Percentiles rank a stretch among this genome's conserved stretches.
Conservation (phyloP, 805 yeast genomes). For the Ogataea saltuana region DNA sequence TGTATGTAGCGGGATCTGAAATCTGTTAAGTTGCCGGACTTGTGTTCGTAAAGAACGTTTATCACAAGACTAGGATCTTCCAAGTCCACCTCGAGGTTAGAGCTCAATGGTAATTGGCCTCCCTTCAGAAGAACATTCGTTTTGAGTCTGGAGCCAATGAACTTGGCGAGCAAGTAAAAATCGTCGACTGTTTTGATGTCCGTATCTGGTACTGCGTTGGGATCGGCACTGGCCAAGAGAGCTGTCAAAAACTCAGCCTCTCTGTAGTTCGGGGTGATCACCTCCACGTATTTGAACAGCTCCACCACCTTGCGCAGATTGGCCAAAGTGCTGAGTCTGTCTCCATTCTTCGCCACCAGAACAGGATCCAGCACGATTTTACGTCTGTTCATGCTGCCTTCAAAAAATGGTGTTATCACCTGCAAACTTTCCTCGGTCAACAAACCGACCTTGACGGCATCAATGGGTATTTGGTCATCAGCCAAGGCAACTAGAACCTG, state of each 20-base stretch:
- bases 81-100: constrained; percentile 18
- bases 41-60: constrained; percentile 35
- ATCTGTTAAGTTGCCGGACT: constrained; percentile 38
- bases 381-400: constrained; percentile 1
- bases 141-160: constrained; percentile 40
- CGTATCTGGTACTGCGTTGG: constrained; percentile 9
- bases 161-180: constrained; percentile 42
- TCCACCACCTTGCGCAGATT: constrained; percentile 15
- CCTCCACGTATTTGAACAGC: constrained; percentile 20
- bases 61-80: constrained; percentile 19
- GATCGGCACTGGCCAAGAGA: constrained; percentile 28
- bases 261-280: constrained; percentile 76
- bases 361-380: constrained; percentile 77
- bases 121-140: constrained; percentile 76
- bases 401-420: constrained; percentile 34
- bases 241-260: constrained; percentile 42
- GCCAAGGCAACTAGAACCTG: constrained; percentile 56
- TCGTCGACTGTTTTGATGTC: constrained; percentile 11
- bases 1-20: constrained; percentile 49
- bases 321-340: constrained; percentile 49
- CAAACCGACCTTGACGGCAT: constrained; percentile 81
- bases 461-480: constrained; percentile 56
- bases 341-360: constrained; percentile 77
- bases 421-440: constrained; percentile 50
- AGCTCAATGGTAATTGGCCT: constrained; percentile 65